Conservation (phyloP, 495 filamentous ascomycete species). For the Massariosphaeria phaeospora region DNA sequence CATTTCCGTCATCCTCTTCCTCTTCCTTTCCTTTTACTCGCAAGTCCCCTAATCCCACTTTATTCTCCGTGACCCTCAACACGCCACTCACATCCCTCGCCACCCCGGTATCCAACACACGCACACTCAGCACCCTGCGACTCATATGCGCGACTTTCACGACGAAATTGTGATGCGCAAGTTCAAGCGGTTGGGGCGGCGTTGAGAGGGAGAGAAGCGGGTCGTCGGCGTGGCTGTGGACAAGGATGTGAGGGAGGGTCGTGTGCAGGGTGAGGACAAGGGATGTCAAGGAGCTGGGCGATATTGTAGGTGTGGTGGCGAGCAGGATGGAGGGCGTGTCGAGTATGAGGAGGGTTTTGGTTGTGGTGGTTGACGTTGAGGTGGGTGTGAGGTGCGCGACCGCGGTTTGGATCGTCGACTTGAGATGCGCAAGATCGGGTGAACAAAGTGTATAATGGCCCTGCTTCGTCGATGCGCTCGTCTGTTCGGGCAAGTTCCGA, state of each 20-base stretch:
- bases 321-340: constrained; percentile 52
- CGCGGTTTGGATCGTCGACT: constrained; percentile 18
- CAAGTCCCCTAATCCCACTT: constrained; percentile 24
- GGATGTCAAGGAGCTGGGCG: constrained; percentile 12
- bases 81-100: constrained; percentile 91
- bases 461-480: not conserved
- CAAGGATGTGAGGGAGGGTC: constrained; percentile 55
- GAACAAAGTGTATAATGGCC: constrained; percentile 10
- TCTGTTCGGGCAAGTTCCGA: not conserved
- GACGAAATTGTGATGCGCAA: constrained; percentile 63
- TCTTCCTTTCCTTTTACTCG: constrained; percentile 37
- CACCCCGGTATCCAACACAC: constrained; percentile 73
- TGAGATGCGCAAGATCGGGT: constrained; percentile 10
- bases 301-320: constrained; percentile 40
- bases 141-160: constrained; percentile 71
- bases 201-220: constrained; percentile 49
- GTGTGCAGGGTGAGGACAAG: constrained; percentile 30
- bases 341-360: constrained; percentile 43
- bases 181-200: constrained; percentile 54
- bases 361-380: not conserved
- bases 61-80: constrained; percentile 58
- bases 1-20: constrained; percentile 36
- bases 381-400: constrained; percentile 10
- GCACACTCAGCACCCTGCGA: constrained; percentile 59
- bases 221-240: constrained; percentile 56